Evolutionary conservation across 2,329 filamentous ascomycete species (phyloP), one percentile per base, ranked within the genome.

Genomic region (Colletotrichum phormii): DNA sequence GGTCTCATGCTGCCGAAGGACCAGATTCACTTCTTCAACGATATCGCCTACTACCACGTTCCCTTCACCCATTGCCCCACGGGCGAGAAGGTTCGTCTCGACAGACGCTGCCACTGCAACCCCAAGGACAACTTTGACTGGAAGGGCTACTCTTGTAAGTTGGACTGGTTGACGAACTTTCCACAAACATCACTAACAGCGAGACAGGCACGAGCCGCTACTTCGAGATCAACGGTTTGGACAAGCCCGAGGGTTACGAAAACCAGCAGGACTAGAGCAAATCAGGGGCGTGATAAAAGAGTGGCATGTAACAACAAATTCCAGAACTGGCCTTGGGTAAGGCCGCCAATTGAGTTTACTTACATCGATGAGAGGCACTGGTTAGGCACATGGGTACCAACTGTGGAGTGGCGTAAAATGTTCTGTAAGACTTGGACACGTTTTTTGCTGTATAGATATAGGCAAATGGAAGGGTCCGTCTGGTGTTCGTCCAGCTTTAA

Each of bases 71-170:
- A 99, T 84, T 99, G 97, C 84, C 97, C 97, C 2, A 98, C 95
- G 0, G 94, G 93, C 67, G 95, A 98, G 84, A 89, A 98, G 84
- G 91, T 89, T 66, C 91, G 95, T 76, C 83, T 95, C 67, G 93
- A 98, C 76, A 90, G 96, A 77, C 95, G 94, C 81, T 99, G 97
- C 84, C 93, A 95, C 83, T 99, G 97, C 86, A 95, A 99, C 80
- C 96, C 97, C 8, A 92, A 93, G 79, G 94, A 98, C 73, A 99
- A 99, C 87, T 99, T 99, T 87, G 97, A 99, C 84, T 99, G 97
- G 97, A 98, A 98, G 84, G 94, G 94, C 64, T 98, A 98, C 82
- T 98, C 95, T 82, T 98, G 95, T 97, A 90, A 87, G 94, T 87
- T 65, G 22, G 26, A 5, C 11, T 29, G 6, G 8, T 29, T 4